Conservation (phyloP, 345 rosid genomes). For the Camelina laxa region DNA sequence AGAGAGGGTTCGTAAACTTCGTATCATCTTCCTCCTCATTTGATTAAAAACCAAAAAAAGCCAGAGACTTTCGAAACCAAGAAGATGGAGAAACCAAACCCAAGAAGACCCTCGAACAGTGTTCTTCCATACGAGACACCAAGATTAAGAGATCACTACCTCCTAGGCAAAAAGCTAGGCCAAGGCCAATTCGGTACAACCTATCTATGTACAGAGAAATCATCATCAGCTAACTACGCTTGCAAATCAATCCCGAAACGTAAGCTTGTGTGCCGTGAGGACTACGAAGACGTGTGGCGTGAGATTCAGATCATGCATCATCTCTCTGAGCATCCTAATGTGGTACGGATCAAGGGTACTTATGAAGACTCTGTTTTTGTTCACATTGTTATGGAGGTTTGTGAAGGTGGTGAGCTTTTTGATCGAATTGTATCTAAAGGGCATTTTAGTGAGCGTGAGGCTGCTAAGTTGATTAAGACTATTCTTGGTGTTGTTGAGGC, state of each 20-base stretch:
- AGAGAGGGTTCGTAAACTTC: constrained; percentile 13
- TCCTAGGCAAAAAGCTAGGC: constrained; percentile 84
- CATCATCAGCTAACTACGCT: constrained; percentile 57
- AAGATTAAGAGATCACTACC: constrained; percentile 74
- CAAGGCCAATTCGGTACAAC: constrained; percentile 98
- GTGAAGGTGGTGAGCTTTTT: constrained; percentile 95
- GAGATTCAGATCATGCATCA: constrained; percentile 99
- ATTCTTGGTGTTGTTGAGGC: constrained; percentile 90
- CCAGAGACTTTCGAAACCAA: constrained; percentile 21
- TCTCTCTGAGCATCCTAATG: constrained; percentile 78
- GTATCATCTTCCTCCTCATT: constrained; percentile 14
- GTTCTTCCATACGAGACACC: constrained; percentile 93
- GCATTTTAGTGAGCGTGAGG: constrained; percentile 91
- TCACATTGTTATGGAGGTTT: constrained; percentile 96
- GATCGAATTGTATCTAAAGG: constrained; percentile 94
- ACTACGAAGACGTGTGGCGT: constrained; percentile 92
- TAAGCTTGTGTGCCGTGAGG: constrained; percentile 88
- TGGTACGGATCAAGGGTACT: constrained; percentile 84
- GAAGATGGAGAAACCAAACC: constrained; percentile 39
- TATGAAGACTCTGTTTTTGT: constrained; percentile 91
- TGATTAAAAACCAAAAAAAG: not conserved
- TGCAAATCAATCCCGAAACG: constrained; percentile 96
- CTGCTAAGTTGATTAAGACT: constrained; percentile 79
- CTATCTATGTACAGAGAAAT: constrained; percentile 73
- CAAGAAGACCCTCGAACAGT: constrained; percentile 46